These are phyloP conservation scores for Fusarium sarcochroum DNA, from an alignment of 2,329 filamentous ascomycete species.

Conservation along the genomic window DNA sequence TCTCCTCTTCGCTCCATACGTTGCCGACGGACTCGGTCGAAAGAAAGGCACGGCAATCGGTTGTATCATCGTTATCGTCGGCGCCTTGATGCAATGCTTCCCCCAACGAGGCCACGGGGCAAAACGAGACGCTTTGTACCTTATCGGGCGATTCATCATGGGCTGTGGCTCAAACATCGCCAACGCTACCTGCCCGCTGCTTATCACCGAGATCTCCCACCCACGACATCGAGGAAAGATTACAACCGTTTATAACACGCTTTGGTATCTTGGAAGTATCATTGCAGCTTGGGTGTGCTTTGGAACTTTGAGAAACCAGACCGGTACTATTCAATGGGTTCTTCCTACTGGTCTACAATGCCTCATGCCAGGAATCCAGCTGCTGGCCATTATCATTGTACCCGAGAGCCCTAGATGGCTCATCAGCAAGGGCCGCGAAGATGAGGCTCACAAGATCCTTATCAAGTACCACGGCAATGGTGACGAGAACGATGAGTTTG, in stretches of 20 bases:
- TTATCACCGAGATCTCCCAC: slow-evolving; percentile 45
- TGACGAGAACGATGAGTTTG: slow-evolving; percentile 34
- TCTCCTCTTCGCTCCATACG: slow-evolving; percentile 44
- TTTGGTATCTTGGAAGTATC: slow-evolving; percentile 46
- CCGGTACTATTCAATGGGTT: slow-evolving; percentile 40
- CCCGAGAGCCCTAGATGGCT: slow-evolving; percentile 45
- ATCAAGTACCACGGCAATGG: slow-evolving; percentile 46
- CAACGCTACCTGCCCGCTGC: slow-evolving; percentile 43
- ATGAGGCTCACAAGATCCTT: slow-evolving; percentile 39
- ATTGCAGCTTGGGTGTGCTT: slow-evolving; percentile 44
- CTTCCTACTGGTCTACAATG: slow-evolving; percentile 41
- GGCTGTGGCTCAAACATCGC: slow-evolving; percentile 45
- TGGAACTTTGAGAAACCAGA: slow-evolving; percentile 32
- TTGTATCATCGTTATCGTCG: slow-evolving; percentile 35
- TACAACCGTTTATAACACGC: slow-evolving; percentile 46
- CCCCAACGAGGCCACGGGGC: slow-evolving; percentile 16
- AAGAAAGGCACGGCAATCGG: slow-evolving; percentile 45
- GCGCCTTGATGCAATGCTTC: slow-evolving; percentile 46
- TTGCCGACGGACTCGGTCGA: slow-evolving; percentile 43
- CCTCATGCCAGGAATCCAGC: slow-evolving; percentile 43
- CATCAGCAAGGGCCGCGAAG: slow-evolving; percentile 40
- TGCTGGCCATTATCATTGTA: slow-evolving; percentile 36
- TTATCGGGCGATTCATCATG: slow-evolving; percentile 44
- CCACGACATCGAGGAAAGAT: slow-evolving; percentile 41
- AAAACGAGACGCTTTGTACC: slow-evolving; percentile 37